Evolutionary conservation across 805 yeast genomes (phyloP).

Genomic region (Ogataea pini): DNA sequence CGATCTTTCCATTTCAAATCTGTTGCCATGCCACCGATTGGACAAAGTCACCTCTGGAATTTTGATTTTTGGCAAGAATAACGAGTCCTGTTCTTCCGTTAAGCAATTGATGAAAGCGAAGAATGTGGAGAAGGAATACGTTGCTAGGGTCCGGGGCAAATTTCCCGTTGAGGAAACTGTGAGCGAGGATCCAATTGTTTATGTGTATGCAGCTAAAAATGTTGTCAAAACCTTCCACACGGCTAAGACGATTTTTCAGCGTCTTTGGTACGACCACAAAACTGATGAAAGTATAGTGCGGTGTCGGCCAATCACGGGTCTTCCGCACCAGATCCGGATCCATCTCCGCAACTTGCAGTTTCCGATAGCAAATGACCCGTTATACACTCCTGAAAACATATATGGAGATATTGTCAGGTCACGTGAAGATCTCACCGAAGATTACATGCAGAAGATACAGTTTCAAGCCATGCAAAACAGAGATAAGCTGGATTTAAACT

Average conservation of each 20-base stretch:
- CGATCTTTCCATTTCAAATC: slow-evolving; percentile 29
- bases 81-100: slow-evolving; percentile 29
- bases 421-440: slow-evolving; percentile 3
- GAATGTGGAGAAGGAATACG: slow-evolving; percentile 39
- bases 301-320: slow-evolving; percentile 50
- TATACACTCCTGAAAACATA: slow-evolving; percentile 21
- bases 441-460: slow-evolving; percentile 14
- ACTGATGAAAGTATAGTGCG: slow-evolving; percentile 39
- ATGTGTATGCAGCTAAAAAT: slow-evolving; percentile 22
- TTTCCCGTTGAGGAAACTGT: slow-evolving; percentile 37
- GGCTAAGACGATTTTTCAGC: slow-evolving; percentile 24
- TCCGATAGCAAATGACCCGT: slow-evolving; percentile 35
- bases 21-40: slow-evolving; percentile 46
- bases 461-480: slow-evolving; percentile 10
- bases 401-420: slow-evolving; percentile 10
- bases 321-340: slow-evolving; percentile 57
- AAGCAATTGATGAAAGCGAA: slow-evolving; percentile 30
- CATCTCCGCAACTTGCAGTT: slow-evolving; percentile 47
- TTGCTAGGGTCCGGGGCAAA: slow-evolving; percentile 42
- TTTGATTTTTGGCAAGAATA: slow-evolving; percentile 42
- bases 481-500: slow-evolving; percentile 19
- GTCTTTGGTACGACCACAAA: slow-evolving; percentile 27
- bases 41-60: slow-evolving; percentile 56
- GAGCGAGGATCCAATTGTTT: slow-evolving; percentile 38
- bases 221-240: slow-evolving; percentile 12